Evolutionary conservation across 495 filamentous ascomycete species (phyloP), one percentile per base, ranked within the genome.

Genomic region (Oidiodendron maius): DNA sequence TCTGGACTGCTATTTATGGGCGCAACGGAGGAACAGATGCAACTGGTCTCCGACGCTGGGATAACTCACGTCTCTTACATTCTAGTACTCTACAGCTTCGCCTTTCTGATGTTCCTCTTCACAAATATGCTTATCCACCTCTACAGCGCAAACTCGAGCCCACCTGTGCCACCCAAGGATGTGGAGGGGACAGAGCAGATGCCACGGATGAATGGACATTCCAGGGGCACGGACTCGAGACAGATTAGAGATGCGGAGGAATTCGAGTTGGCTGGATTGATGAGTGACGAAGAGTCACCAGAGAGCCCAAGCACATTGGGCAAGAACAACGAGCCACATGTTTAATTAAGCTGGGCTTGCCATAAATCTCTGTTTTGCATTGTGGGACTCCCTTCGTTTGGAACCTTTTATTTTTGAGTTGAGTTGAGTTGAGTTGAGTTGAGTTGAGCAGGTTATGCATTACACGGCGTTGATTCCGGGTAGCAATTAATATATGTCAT

Each of bases 21-120:
- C 39, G 2, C 94, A 20, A 96, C 87, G 2, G 93, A 98, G 64
- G 91, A 97, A 63, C 91, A 98, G 62, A 91, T 97, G 85, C 58
- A 73, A 28, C 67, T 96, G 1, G 68, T 97, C 11, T 68, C 76
- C 38, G 70, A 76, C 38, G 83, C 82, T 3, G 76, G 82, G 44
- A 82, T 97, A 60, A 87, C 86, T 30, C 86, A 94, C 62, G 88
- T 97, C 37, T 83, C 90, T 10, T 97, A 97, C 63, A 72, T 96
- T 37, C 74, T 44, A 8, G 32, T 35, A 17, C 41, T 44, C 36
- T 36, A 41, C 25, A 36, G 5, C 41, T 26, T 37, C 25, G 20
- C 36, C 40, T 21, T 24, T 30, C 64, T 98, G 21, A 64, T 96
- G 22, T 98, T 93, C 71, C 81, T 98, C 70, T 84, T 95, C 52